phyloP scores from a whole-genome alignment of 73 alveolate genomes.

The Paramecium bursaria region DNA sequence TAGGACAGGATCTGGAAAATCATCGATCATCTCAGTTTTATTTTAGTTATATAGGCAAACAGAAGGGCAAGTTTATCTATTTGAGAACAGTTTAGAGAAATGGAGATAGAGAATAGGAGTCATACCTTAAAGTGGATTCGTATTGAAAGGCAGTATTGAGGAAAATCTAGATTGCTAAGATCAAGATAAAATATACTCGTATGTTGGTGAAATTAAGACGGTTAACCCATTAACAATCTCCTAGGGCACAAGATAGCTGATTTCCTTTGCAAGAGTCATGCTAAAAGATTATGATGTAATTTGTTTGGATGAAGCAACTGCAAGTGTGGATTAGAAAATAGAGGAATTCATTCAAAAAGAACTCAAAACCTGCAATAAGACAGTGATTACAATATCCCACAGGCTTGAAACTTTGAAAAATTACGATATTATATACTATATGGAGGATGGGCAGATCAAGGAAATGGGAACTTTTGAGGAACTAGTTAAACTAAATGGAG shows the following conservation, averaged over 20 bases:
- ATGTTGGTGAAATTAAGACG: neutral
- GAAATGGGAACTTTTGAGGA: conserved; percentile 71
- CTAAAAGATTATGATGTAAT: conserved; percentile 80
- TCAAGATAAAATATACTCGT: conserved; percentile 15
- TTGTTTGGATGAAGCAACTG: conserved; percentile 98
- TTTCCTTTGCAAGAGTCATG: conserved; percentile 84
- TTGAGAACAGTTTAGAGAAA: conserved; percentile 57
- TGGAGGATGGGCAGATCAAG: conserved; percentile 77
- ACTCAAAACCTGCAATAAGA: conserved; percentile 72
- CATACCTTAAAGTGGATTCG: conserved; percentile 73
- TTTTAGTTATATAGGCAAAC: conserved; percentile 65
- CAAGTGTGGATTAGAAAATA: conserved; percentile 93
- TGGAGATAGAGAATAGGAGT: conserved; percentile 73
- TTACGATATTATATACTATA: conserved; percentile 72
- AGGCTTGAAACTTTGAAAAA: conserved; percentile 71
- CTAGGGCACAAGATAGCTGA: conserved; percentile 82
- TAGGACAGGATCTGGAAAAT: conserved; percentile 84
- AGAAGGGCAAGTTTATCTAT: conserved; percentile 69
- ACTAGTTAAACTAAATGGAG: conserved; percentile 13
- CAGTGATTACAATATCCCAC: conserved; percentile 76
- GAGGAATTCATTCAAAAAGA: conserved; percentile 86
- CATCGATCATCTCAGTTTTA: conserved; percentile 72
- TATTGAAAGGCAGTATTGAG: conserved; percentile 75
- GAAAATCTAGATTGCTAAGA: conserved; percentile 79
- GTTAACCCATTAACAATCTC: conserved; percentile 55